These are phyloP conservation scores for Pichia occidentalis DNA, from an alignment of 805 yeast genomes.

Conservation along the genomic window DNA sequence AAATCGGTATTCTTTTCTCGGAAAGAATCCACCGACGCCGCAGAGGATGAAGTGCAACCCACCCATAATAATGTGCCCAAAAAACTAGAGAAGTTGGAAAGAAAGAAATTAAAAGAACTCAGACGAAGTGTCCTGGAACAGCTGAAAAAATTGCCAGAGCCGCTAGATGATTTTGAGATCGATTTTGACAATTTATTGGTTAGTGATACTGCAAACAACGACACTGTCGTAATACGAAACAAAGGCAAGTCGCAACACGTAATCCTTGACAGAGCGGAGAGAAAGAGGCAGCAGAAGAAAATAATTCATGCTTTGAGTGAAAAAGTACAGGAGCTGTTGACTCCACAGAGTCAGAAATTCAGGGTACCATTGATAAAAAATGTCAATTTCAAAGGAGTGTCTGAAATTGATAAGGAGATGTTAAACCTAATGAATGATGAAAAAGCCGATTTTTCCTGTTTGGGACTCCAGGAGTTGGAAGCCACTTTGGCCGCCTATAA, in stretches of 20 bases:
- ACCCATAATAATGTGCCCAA: not conserved
- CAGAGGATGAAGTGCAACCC: not conserved
- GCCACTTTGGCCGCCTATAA: too few relatives aligned
- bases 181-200: conserved; percentile 4
- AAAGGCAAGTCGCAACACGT: not conserved
- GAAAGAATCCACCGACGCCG: not conserved
- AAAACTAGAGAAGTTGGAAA: conserved; percentile 1
- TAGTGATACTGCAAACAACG: not conserved
- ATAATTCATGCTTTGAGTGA: not conserved
- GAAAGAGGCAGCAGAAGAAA: not conserved
- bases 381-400: too few relatives aligned
- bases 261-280: conserved; percentile 10
- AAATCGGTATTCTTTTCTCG: conserved; percentile 14
- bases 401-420: conserved; percentile 3
- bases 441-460: too few relatives aligned
- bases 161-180: conserved; percentile 17
- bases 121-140: conserved; percentile 4
- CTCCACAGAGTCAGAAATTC: conserved; percentile 4
- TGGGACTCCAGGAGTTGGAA: too few relatives aligned
- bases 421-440: not conserved
- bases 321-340: not conserved
- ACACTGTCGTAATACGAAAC: not conserved
- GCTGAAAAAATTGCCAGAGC: conserved; percentile 11
- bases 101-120: conserved; percentile 2
- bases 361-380: conserved; percentile 6